phyloP scores from a whole-genome alignment of 352 stramenopile genomes.

The Phytophthora litchii region DNA sequence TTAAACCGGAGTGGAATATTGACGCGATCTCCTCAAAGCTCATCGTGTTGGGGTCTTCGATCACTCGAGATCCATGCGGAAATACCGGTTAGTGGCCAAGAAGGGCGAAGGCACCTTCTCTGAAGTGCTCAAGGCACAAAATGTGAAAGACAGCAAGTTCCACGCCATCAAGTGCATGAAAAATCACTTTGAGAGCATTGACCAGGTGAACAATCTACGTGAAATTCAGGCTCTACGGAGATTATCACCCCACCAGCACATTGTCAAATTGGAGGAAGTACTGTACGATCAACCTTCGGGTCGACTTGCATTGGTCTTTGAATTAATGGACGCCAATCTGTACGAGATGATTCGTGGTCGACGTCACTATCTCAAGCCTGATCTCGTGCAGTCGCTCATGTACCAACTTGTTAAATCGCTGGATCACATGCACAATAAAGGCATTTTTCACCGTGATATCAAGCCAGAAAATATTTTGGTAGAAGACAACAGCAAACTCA shows the following conservation, averaged over 20 bases:
- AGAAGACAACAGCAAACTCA: conserved; percentile 86
- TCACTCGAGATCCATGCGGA: conserved; percentile 69
- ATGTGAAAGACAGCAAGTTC: conserved; percentile 94
- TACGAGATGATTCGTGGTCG: conserved; percentile 96
- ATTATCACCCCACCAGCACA: conserved; percentile 94
- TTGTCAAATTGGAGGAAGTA: conserved; percentile 96
- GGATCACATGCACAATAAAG: conserved; percentile 97
- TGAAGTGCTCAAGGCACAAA: conserved; percentile 93
- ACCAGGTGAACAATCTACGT: conserved; percentile 96
- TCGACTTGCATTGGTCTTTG: conserved; percentile 95
- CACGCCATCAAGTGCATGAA: conserved; percentile 99
- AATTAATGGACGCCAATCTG: conserved; percentile 96
- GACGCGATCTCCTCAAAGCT: not conserved
- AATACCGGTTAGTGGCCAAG: conserved; percentile 95
- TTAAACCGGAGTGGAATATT: not conserved
- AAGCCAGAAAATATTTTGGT: conserved; percentile 97
- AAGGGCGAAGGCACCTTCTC: conserved; percentile 97
- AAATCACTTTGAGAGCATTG: conserved; percentile 95
- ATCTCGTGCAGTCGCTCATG: conserved; percentile 85
- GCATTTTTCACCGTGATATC: conserved; percentile 97
- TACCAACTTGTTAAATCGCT: conserved; percentile 96
- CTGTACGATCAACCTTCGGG: conserved; percentile 92
- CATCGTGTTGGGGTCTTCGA: no score
- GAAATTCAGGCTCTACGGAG: conserved; percentile 95
- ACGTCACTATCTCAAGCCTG: conserved; percentile 86